phyloP scores from a whole-genome alignment of 768 basidiomycete species.

The Leccinum ochraceum region DNA sequence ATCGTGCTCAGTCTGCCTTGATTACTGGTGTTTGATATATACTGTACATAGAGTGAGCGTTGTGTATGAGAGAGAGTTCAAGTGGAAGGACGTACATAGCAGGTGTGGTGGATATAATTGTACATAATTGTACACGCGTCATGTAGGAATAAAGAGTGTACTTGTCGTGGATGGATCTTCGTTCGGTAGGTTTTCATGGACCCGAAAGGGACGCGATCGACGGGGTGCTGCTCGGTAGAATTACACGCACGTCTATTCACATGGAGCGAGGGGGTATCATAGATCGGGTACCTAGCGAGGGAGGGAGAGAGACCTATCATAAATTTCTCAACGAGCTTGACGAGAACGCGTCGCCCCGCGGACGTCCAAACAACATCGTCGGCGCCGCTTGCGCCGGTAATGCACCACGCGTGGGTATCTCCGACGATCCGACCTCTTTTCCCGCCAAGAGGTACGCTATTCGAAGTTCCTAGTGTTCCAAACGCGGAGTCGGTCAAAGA shows the following conservation, averaged over 20 bases:
- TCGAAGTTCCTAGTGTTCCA: constrained; percentile 48
- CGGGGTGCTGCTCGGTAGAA: background rate
- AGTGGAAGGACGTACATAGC: background rate
- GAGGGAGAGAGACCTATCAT: constrained; percentile 7
- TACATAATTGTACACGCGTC: background rate
- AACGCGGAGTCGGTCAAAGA: background rate
- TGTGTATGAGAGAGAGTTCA: background rate
- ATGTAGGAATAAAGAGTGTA: constrained; percentile 15
- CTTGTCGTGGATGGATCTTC: background rate
- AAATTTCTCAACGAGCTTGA: constrained; percentile 22
- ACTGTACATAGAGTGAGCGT: background rate
- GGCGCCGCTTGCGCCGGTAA: constrained; percentile 26
- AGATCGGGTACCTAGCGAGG: background rate
- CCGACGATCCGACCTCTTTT: constrained; percentile 46
- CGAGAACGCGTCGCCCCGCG: constrained; percentile 35
- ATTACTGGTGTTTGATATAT: constrained; percentile 6
- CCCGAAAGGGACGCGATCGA: background rate
- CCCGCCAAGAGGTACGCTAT: constrained; percentile 44
- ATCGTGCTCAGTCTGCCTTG: constrained; percentile 48
- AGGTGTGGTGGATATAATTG: background rate
- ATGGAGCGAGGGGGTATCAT: background rate
- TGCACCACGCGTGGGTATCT: constrained; percentile 29
- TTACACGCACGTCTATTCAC: background rate
- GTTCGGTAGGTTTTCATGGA: background rate
- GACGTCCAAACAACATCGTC: constrained; percentile 27